These are phyloP conservation scores for Phytopythium chamaehyphon DNA, from an alignment of 352 stramenopile species.

Conservation along the genomic window DNA sequence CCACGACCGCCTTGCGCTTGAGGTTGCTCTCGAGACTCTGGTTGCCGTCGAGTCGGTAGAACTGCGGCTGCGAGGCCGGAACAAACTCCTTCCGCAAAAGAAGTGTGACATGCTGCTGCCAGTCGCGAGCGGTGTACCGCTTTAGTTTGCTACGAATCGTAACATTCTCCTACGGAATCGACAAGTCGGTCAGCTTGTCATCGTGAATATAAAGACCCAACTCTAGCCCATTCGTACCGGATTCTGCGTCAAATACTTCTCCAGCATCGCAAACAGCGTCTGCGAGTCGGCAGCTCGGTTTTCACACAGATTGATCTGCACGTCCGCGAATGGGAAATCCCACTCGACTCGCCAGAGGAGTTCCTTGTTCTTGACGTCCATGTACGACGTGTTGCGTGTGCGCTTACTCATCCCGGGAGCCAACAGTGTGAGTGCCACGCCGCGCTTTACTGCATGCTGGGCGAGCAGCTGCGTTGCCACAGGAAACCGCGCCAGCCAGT, in stretches of 20 bases:
- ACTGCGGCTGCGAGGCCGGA: slow-evolving; percentile 55
- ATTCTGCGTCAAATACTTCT: slow-evolving; percentile 49
- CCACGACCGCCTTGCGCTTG: slow-evolving; percentile 72
- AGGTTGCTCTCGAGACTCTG: slow-evolving; percentile 64
- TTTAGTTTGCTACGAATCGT: slow-evolving; percentile 65
- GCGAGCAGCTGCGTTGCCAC: slow-evolving; percentile 65
- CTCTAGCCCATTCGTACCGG: slow-evolving; percentile 27
- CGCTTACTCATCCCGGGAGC: slow-evolving; percentile 82
- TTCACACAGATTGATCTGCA: slow-evolving; percentile 44
- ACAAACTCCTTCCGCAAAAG: slow-evolving; percentile 81
- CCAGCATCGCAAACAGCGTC: slow-evolving; percentile 57
- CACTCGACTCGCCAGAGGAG: slow-evolving; percentile 82
- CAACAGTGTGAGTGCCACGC: slow-evolving; percentile 62
- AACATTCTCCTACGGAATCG: slow-evolving; percentile 53
- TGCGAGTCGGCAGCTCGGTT: slow-evolving; percentile 41
- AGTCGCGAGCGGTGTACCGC: slow-evolving; percentile 49
- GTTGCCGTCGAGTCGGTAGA: slow-evolving; percentile 65
- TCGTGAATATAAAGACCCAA: not conserved
- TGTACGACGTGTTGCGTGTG: slow-evolving; percentile 66
- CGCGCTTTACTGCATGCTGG: slow-evolving; percentile 61
- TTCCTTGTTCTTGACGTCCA: slow-evolving; percentile 54
- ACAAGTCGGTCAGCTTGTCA: not conserved
- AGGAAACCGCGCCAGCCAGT: slow-evolving; percentile 75
- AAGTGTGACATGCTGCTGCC: slow-evolving; percentile 51
- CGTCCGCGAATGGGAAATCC: slow-evolving; percentile 52